phyloP scores from a whole-genome alignment of 176 grass and related monocot species.

The Triticum aestivum region DNA sequence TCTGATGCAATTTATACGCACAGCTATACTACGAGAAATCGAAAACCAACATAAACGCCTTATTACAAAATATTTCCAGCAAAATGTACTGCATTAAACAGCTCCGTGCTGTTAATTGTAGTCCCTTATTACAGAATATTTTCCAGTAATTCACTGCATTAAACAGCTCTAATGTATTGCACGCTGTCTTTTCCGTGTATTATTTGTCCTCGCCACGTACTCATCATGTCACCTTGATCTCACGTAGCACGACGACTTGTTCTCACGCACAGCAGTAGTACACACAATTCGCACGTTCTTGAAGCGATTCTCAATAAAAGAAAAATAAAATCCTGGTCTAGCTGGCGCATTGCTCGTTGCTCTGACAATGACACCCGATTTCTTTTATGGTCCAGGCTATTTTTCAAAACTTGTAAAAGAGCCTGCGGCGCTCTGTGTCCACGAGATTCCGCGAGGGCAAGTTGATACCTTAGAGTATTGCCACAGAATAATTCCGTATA shows the following conservation, averaged over 20 bases:
- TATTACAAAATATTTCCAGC: too few relatives aligned
- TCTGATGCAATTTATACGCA: background rate
- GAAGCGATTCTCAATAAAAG: background rate
- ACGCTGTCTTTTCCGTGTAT: background rate
- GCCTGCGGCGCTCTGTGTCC: background rate
- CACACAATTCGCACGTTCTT: constrained; percentile 17
- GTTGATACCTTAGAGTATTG: constrained; percentile 41
- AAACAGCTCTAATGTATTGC: background rate
- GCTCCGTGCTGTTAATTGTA: background rate
- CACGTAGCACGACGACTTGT: background rate
- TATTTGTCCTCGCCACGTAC: background rate
- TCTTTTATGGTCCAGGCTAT: background rate
- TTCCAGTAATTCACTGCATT: too few relatives aligned
- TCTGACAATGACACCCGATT: constrained; percentile 10
- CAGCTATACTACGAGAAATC: background rate
- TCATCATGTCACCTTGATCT: constrained; percentile 5
- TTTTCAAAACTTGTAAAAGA: background rate
- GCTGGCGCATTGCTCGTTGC: background rate
- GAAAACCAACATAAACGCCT: too few relatives aligned
- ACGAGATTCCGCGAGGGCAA: constrained; percentile 41
- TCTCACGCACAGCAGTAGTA: background rate
- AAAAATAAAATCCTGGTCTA: background rate
- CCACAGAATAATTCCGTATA: background rate
- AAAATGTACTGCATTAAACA: too few relatives aligned
- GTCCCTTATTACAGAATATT: too few relatives aligned